These are phyloP conservation scores for Melampsora abietis-canadensis DNA, from an alignment of 1,284 basidiomycete genomes.

Conservation along the genomic window DNA sequence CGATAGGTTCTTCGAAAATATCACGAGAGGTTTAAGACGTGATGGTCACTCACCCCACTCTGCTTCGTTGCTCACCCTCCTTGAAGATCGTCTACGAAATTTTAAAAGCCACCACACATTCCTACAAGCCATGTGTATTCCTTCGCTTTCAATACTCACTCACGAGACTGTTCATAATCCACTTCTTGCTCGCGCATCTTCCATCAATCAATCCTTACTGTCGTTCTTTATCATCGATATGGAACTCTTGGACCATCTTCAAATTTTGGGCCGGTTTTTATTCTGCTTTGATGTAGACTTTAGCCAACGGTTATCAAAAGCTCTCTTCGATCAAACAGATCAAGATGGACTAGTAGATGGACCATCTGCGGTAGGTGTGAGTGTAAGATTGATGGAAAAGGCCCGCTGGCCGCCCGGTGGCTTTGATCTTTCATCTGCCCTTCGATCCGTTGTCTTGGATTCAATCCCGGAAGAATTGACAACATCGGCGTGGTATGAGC, in stretches of 20 bases:
- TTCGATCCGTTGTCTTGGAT: slow-evolving; percentile 36
- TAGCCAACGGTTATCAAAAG: slow-evolving; percentile 11
- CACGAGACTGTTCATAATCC: slow-evolving; percentile 28
- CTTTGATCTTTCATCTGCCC: slow-evolving; percentile 36
- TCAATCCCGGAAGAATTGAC: slow-evolving; percentile 17
- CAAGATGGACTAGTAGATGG: neutral
- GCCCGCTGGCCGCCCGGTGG: slow-evolving; percentile 34
- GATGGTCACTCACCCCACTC: neutral
- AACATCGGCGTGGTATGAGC: neutral
- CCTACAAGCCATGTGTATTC: slow-evolving; percentile 21
- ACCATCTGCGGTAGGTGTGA: slow-evolving; percentile 18
- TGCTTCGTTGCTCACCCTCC: neutral
- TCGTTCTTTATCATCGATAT: slow-evolving; percentile 40
- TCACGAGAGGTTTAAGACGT: slow-evolving; percentile 13
- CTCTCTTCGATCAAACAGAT: slow-evolving; percentile 13
- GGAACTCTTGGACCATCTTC: slow-evolving; percentile 32
- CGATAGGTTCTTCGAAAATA: slow-evolving; percentile 14
- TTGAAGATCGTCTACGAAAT: slow-evolving; percentile 25
- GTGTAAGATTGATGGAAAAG: slow-evolving; percentile 7
- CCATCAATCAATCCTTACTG: slow-evolving; percentile 30
- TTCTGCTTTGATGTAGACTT: slow-evolving; percentile 34
- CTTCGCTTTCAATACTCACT: slow-evolving; percentile 28
- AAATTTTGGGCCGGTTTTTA: slow-evolving; percentile 34
- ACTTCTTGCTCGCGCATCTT: slow-evolving; percentile 13
- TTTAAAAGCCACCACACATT: slow-evolving; percentile 1